Evolutionary conservation across 495 filamentous ascomycete species (phyloP).

Genomic region (Durotheca rogersii): DNA sequence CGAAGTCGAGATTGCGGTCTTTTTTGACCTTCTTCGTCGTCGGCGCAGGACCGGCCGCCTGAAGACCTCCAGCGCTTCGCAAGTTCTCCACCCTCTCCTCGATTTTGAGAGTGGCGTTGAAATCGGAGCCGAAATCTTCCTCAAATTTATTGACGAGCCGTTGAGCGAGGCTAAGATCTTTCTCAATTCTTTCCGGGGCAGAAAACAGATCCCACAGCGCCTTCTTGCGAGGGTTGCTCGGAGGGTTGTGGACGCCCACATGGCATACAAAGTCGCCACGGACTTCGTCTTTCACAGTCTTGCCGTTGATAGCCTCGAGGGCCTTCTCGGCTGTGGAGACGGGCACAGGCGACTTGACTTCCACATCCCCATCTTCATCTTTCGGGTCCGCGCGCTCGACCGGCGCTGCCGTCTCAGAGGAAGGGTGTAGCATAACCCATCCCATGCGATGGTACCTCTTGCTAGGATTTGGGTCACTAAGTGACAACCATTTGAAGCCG

Average conservation of each 20-base stretch:
- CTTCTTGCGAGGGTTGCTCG: slow-evolving; percentile 85
- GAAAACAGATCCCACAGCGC: slow-evolving; percentile 96
- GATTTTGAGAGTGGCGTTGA: slow-evolving; percentile 73
- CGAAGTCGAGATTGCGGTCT: slow-evolving; percentile 56
- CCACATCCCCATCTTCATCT: slow-evolving; percentile 48
- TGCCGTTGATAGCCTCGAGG: slow-evolving; percentile 88
- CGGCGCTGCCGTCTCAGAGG: slow-evolving; percentile 59
- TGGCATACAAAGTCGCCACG: slow-evolving; percentile 96
- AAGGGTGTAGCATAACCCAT: slow-evolving; percentile 92
- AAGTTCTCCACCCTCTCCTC: slow-evolving; percentile 84
- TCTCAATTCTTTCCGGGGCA: slow-evolving; percentile 80
- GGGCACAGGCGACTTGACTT: slow-evolving; percentile 39
- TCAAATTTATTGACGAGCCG: slow-evolving; percentile 80
- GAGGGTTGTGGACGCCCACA: slow-evolving; percentile 91
- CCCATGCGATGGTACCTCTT: slow-evolving; percentile 98
- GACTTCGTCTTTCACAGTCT: slow-evolving; percentile 89
- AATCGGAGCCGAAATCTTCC: slow-evolving; percentile 68
- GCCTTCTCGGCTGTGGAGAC: slow-evolving; percentile 74
- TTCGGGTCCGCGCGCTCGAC: slow-evolving; percentile 69
- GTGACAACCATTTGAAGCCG: slow-evolving; percentile 85
- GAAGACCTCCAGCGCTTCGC: slow-evolving; percentile 68
- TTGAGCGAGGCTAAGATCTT: slow-evolving; percentile 75
- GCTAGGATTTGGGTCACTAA: slow-evolving; percentile 93
- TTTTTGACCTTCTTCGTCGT: slow-evolving; percentile 64
- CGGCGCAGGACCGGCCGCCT: slow-evolving; percentile 60